Evolutionary conservation across 768 basidiomycete genomes (phyloP).

Genomic region (Agaricus blazei): DNA sequence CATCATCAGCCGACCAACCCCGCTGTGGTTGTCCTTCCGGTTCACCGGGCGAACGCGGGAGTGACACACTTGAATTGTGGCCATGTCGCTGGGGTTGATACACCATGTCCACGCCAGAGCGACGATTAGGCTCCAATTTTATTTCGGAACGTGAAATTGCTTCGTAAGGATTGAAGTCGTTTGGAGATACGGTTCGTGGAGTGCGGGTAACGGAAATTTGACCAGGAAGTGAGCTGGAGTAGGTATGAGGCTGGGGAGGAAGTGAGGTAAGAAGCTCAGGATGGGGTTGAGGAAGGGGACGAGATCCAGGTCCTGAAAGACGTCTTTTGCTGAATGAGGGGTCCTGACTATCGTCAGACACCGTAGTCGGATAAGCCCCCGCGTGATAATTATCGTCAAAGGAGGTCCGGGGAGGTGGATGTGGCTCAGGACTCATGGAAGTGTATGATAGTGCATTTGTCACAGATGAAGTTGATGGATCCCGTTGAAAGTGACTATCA

Average conservation of each 20-base stretch:
- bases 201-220: not conserved
- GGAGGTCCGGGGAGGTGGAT: not conserved
- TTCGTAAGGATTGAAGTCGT: constrained; percentile 5
- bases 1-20: constrained; percentile 7
- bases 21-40: not conserved
- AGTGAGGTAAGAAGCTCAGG: not conserved
- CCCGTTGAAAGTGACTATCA: not conserved
- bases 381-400: not conserved
- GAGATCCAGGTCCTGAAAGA: not conserved
- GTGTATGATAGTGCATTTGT: not conserved
- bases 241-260: not conserved
- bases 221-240: not conserved
- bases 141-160: not conserved
- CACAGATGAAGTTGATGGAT: not conserved
- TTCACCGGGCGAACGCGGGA: constrained; percentile 2
- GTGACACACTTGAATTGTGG: not conserved
- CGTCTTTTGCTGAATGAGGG: not conserved
- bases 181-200: not conserved
- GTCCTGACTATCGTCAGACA: not conserved
- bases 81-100: not conserved
- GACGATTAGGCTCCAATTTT: not conserved
- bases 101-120: not conserved
- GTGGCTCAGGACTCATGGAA: not conserved
- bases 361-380: not conserved
- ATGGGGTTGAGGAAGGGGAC: not conserved